Base-by-base conservation (phyloP, 139 green algal species). In the Tetratostichococcus sp. region DNA sequence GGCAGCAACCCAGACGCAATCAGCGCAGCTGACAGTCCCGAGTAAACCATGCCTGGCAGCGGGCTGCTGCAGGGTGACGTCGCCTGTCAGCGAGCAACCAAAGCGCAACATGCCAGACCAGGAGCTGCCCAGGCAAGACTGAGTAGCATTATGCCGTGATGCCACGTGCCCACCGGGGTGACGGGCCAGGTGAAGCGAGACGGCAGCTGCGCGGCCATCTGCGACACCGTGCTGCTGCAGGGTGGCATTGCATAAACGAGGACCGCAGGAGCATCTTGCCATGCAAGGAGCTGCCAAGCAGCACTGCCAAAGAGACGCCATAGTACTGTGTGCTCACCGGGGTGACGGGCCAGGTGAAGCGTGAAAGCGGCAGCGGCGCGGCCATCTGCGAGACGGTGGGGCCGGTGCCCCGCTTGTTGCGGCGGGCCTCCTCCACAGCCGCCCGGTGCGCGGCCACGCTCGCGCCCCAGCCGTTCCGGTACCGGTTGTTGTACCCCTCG, bases 401-500 rank as follows among this genome's bases (percentile, higher is more conserved):
- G 16, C 73, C 78, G 32, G 79, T 71, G 30, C 76, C 74, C 67
- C 75, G 59, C 73, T 79, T 82, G n/a, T 30, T 39, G 33, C 76
- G 71, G 42, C 69, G 74, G 22, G 43, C 43, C 11, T 89, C 82
- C 3, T 91, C 85, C 28, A 87, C 34, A 4, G 69, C 67, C 8
- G 65, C 62, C 25, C 73, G 67, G 14, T 79, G 73, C 39, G 73
- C 77, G 5, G 31, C 50, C 17, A 67, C 28, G 11, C 77, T 73
- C n/a, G 82, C 74, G 3, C 66, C 57, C 84, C 84, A 91, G 30
- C 65, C 83, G 65, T 86, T 82, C 50, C 74, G 70, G 75, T 91
- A 91, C 16, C 78, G 86, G 72, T 91, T 89, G 35, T 80, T 42
- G 74, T 86, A 90, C 31, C 43, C 72, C 68, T 85, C 81, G 1